Evolutionary conservation across 352 stramenopile species (phyloP).

Genomic region (Phytopythium boreale): DNA sequence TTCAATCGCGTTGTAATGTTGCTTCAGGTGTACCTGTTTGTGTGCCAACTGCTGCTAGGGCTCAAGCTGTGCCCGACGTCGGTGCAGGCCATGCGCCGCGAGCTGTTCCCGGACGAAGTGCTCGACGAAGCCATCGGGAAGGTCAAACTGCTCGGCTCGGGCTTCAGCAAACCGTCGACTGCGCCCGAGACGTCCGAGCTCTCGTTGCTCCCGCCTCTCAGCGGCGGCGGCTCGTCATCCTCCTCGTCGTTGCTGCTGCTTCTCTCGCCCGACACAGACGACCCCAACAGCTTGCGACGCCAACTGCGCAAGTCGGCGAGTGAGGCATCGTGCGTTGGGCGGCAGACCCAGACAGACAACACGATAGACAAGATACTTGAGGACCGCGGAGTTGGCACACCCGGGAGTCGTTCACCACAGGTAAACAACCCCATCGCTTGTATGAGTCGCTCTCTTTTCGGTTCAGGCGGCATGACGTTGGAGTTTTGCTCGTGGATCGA

Average conservation of each 20-base stretch:
- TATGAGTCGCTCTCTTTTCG: background rate
- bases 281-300: background rate
- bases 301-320: conserved; percentile 37
- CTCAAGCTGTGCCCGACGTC: conserved; percentile 63
- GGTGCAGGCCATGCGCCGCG: conserved; percentile 59
- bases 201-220: conserved; percentile 3
- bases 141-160: conserved; percentile 19
- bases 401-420: conserved; percentile 6
- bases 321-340: conserved; percentile 49
- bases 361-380: conserved; percentile 57
- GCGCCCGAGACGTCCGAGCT: conserved; percentile 1
- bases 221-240: conserved; percentile 4
- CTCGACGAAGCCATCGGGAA: conserved; percentile 49
- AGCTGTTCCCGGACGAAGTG: conserved; percentile 77
- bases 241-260: background rate
- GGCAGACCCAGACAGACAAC: conserved; percentile 49
- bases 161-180: conserved; percentile 3
- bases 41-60: conserved; percentile 67
- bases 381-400: conserved; percentile 8
- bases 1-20: background rate
- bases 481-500: background rate
- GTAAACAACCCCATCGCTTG: background rate
- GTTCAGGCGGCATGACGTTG: background rate
- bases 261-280: background rate
- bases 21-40: conserved; percentile 56